Evolutionary conservation across 192 early-diverging fungal species (phyloP), one percentile per base, ranked within the genome.

Genomic region (Cladochytrium replicatum): DNA sequence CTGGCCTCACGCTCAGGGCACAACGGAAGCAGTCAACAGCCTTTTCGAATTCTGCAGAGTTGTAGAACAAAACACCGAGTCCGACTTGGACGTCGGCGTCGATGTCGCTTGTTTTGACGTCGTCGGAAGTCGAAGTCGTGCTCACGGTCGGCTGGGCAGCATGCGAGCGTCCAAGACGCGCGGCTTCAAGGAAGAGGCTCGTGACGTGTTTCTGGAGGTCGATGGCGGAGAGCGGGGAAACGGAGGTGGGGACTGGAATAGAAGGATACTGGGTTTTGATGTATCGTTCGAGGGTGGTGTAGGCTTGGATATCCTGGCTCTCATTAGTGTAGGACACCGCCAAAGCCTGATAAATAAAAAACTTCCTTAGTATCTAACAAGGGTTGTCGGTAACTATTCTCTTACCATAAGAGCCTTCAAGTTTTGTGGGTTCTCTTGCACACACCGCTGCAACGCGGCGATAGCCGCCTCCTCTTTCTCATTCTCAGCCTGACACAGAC

Each of bases 321-420:
- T 97, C 90, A 50, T 97, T 97, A 3, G 85, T 89, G 58, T 92
- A 94, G 0, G 80, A 85, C 21, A 97, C 88, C 4, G 90, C 77
- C 41, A 97, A 61, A 9, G 81, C 83, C 9, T 31, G 42, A 57
- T 87, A 54, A n/a, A n/a, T n/a, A n/a, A n/a, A n/a, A n/a, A n/a
- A n/a, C n/a, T n/a, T n/a, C n/a, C n/a, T n/a, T n/a, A n/a, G n/a
- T n/a, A n/a, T n/a, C n/a, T n/a, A n/a, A n/a, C n/a, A n/a, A n/a
- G n/a, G n/a, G n/a, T n/a, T n/a, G n/a, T n/a, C n/a, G n/a, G n/a
- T n/a, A n/a, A n/a, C n/a, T n/a, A n/a, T n/a, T n/a, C n/a, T n/a
- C n/a, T n/a, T n/a, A n/a, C n/a, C n/a, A n/a, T n/a, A n/a, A n/a
- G n/a, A n/a, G n/a, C n/a, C n/a, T n/a, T n/a, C n/a, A n/a, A n/a